Conservation (phyloP, 768 basidiomycete species). For the Phlegmacium glaucopus region DNA sequence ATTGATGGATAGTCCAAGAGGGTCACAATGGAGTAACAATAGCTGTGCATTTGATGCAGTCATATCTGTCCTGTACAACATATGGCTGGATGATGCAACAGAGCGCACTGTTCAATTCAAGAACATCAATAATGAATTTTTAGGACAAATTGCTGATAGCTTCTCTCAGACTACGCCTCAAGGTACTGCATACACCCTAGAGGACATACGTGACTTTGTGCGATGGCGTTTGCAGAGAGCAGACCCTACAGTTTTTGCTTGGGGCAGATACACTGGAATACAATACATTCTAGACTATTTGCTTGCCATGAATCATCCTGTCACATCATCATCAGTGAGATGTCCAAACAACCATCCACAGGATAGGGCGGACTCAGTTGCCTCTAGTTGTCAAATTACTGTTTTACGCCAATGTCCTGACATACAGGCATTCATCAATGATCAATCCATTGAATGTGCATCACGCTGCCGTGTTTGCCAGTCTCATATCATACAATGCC, state of each 20-base stretch:
- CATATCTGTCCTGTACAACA: background rate
- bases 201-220: background rate
- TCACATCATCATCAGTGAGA: no score
- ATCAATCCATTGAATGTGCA: no score
- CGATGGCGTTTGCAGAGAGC: background rate
- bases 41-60: slow-evolving; percentile 1
- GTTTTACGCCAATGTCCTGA: no score
- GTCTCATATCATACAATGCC: no score
- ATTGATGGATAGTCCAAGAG: background rate
- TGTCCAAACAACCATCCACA: no score
- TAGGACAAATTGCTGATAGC: background rate
- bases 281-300: background rate
- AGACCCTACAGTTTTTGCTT: background rate
- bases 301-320: no score
- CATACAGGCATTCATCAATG: no score
- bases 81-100: background rate
- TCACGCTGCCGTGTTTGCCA: no score
- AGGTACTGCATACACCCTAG: background rate
- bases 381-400: no score
- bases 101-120: background rate
- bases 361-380: no score
- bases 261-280: background rate
- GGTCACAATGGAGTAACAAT: background rate
- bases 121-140: background rate
- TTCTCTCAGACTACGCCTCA: background rate